Base-by-base conservation (phyloP, 768 basidiomycete genomes). In the Suillus sp. region DNA sequence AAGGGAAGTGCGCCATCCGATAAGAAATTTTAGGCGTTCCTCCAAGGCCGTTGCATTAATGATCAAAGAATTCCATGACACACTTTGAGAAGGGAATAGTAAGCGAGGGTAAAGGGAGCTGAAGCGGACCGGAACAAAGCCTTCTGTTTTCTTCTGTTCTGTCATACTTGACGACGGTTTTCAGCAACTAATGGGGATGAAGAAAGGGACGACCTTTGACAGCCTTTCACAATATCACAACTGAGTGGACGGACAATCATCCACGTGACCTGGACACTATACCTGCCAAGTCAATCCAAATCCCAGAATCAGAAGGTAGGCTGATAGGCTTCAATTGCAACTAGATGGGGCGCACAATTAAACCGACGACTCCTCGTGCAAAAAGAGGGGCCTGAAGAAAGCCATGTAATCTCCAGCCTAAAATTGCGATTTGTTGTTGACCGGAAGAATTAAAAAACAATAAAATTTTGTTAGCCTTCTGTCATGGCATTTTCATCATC, bases 401-500 rank as follows among this genome's bases (percentile, higher is more conserved):
- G 14, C 16, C 32, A 59, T 56, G 27, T 1, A 59, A 55, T 62
- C 34, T 59, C 30, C 32, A 60, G 22, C 20, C 20, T 32, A 25
- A 63, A n/a, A 63, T 37, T 35, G n/a, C 27, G 47, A 32, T 34
- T 45, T 16, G 20, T 20, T 42, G 61, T 47, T n/a, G 25, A 40
- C 51, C 1, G 35, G n/a, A 20, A 51, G 22, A 35, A 58, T 30
- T 22, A 16, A 22, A 45, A 58, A 61, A 32, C 62, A 63, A 50
- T 30, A 32, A 42, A 37, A 35, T 42, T 30, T 57, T 14, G 43
- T 76, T 47, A 75, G 13, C 62, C 68, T 59, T 72, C 68, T 50
- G 72, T 65, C 72, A 75, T 76, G 27, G 43, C 60, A 37, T 67
- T 35, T 48, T 18, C 43, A 27, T 61, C 65, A 38, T 68, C 64